phyloP scores from a whole-genome alignment of 179 eudicot species.

The Patellifolia procumbens region DNA sequence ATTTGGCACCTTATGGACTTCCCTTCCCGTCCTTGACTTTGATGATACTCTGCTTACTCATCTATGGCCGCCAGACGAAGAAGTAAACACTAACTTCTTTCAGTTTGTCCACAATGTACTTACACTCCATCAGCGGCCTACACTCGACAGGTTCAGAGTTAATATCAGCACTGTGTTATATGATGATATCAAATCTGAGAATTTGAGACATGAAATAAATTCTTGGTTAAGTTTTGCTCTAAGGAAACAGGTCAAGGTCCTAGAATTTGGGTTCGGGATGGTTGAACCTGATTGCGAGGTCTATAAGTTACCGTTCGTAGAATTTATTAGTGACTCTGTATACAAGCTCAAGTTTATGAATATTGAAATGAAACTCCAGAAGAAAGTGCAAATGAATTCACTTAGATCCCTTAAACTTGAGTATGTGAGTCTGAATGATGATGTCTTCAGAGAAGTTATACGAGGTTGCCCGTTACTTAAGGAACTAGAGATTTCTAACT shows the following conservation, averaged over 20 bases:
- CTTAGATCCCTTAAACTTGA: background rate
- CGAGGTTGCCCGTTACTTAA: constrained; percentile 15
- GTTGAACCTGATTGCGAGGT: background rate
- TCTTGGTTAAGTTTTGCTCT: constrained; percentile 7
- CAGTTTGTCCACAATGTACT: constrained; percentile 5
- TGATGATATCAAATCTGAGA: background rate
- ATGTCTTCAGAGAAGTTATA: constrained; percentile 8
- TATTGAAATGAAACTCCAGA: constrained; percentile 8
- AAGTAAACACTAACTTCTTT: background rate
- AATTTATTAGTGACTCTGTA: constrained; percentile 1
- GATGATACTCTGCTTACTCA: background rate
- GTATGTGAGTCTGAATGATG: background rate
- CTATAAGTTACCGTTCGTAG: constrained; percentile 5
- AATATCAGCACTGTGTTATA: background rate
- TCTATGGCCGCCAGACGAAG: background rate
- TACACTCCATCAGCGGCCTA: background rate
- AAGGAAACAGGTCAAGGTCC: constrained; percentile 15
- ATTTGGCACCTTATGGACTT: constrained; percentile 28
- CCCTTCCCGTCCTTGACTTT: constrained; percentile 18
- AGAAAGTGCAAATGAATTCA: constrained; percentile 6
- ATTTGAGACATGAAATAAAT: background rate
- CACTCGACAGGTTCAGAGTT: constrained; percentile 7
- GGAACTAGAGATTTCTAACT: background rate
- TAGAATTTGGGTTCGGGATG: constrained; percentile 12
- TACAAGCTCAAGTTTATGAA: constrained; percentile 1